These are phyloP conservation scores for Arabidopsis thaliana DNA, from an alignment of 345 rosid genomes.

Conservation along the genomic window DNA sequence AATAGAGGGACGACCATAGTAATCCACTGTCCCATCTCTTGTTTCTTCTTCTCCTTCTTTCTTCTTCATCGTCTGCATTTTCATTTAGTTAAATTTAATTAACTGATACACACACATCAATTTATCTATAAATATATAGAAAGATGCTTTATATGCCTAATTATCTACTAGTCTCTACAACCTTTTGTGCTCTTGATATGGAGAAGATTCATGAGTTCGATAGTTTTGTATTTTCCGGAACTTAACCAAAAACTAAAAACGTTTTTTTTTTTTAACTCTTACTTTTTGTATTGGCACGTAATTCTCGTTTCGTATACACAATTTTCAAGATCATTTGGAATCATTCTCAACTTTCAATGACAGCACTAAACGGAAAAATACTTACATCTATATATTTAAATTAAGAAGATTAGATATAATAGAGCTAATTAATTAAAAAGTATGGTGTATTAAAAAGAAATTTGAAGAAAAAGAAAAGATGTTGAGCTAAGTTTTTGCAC, in stretches of 20 bases:
- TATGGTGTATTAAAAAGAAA: neutral
- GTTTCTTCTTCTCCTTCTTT: constrained; percentile 59
- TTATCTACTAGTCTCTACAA: constrained; percentile 1
- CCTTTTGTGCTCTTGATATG: constrained; percentile 2
- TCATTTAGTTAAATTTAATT: constrained; percentile 18
- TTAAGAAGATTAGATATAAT: constrained; percentile 21
- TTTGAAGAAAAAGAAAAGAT: constrained; percentile 15
- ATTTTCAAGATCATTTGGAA: constrained; percentile 34
- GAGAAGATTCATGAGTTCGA: constrained; percentile 8
- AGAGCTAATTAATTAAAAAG: neutral
- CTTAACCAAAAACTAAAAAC: neutral
- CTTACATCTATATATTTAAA: too few relatives aligned
- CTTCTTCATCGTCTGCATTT: constrained; percentile 54
- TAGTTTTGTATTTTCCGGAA: constrained; percentile 5
- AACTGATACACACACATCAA: constrained; percentile 11
- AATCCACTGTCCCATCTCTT: constrained; percentile 78
- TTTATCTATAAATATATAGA: neutral
- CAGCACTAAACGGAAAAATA: neutral
- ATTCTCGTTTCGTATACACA: constrained; percentile 15
- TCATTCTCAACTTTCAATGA: constrained; percentile 25
- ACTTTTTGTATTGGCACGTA: constrained; percentile 37
- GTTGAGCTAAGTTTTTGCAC: constrained; percentile 38
- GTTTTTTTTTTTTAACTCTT: neutral
- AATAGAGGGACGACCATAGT: constrained; percentile 72
- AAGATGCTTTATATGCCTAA: neutral